phyloP scores from a whole-genome alignment of 768 basidiomycete genomes.

The Tylopilus plumbeoviolaceoides region DNA sequence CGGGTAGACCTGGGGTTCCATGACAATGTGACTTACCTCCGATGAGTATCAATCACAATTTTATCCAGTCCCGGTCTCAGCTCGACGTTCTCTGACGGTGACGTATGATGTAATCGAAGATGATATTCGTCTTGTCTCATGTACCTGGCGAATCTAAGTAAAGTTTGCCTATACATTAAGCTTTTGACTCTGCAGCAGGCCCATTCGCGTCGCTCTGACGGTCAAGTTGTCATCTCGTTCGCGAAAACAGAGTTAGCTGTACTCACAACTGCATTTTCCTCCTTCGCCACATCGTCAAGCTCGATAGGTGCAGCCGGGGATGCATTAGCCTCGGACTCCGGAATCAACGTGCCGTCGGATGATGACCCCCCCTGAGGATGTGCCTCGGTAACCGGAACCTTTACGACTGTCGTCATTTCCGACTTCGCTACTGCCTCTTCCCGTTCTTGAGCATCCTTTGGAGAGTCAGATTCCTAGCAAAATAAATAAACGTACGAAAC shows the following conservation, averaged over 20 bases:
- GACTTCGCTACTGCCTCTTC: constrained; percentile 21
- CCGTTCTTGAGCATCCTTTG: constrained; percentile 27
- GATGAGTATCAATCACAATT: not conserved
- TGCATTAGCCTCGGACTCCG: constrained; percentile 2
- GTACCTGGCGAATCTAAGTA: constrained; percentile 9
- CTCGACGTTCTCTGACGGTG: not conserved
- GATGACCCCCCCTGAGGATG: not conserved
- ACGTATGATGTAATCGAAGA: not conserved
- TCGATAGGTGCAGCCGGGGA: not conserved
- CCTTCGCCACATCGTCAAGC: constrained; percentile 3
- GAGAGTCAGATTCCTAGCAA: constrained; percentile 29
- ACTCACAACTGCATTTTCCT: constrained; percentile 18
- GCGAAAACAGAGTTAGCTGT: not conserved
- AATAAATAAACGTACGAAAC: constrained; percentile 2
- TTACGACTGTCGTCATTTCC: not conserved
- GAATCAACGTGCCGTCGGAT: not conserved
- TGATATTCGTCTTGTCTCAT: not conserved
- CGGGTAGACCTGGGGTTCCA: not conserved
- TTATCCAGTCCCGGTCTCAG: not conserved
- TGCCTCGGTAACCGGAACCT: not conserved
- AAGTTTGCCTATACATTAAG: not conserved
- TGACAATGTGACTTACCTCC: not conserved
- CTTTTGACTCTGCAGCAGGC: constrained; percentile 7
- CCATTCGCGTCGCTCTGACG: not conserved
- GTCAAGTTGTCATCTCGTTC: constrained; percentile 4